Percentiles rank a stretch among this genome's conserved stretches.
phyloP scores from a whole-genome alignment of 2,329 filamentous ascomycete genomes.

The Trichoderma sp. region DNA sequence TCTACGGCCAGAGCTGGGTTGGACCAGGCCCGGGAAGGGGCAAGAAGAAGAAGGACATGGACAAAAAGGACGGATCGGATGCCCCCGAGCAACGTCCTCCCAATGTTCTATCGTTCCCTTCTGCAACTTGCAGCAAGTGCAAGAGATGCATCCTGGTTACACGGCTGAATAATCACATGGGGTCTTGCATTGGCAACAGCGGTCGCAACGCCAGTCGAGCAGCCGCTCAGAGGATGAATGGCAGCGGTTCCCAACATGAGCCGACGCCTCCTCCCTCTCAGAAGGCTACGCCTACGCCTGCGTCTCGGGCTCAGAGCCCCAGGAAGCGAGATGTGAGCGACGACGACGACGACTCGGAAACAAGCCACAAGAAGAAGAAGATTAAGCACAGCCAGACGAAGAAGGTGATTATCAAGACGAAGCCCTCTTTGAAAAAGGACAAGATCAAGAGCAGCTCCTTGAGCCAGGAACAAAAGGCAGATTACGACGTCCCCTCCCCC shows the following conservation, averaged over 20 bases:
- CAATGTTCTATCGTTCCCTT: slow-evolving; percentile 62
- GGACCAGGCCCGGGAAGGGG: slow-evolving; percentile 66
- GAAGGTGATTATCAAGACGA: slow-evolving; percentile 56
- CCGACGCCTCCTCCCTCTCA: slow-evolving; percentile 60
- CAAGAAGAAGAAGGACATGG: slow-evolving; percentile 76
- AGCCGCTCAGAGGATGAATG: slow-evolving; percentile 61
- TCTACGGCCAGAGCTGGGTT: slow-evolving; percentile 79
- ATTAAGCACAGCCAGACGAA: slow-evolving; percentile 48
- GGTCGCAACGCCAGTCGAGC: slow-evolving; percentile 60
- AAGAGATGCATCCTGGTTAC: slow-evolving; percentile 64
- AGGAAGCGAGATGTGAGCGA: slow-evolving; percentile 57
- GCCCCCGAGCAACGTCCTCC: slow-evolving; percentile 54
- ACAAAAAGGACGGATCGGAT: slow-evolving; percentile 54
- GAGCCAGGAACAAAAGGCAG: slow-evolving; percentile 46
- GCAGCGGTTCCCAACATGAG: slow-evolving; percentile 53
- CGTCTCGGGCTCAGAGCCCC: slow-evolving; percentile 52
- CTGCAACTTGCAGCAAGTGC: slow-evolving; percentile 65
- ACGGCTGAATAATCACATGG: slow-evolving; percentile 65
- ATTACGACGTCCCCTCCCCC: slow-evolving; percentile 28
- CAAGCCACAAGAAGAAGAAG: slow-evolving; percentile 57
- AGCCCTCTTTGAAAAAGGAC: slow-evolving; percentile 51
- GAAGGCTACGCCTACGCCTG: slow-evolving; percentile 57
- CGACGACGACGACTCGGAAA: slow-evolving; percentile 51
- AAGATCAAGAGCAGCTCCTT: slow-evolving; percentile 52
- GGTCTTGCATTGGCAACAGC: slow-evolving; percentile 64